Evolutionary conservation across 345 rosid species (phyloP).

Genomic region (Gossypium ekmanianum): DNA sequence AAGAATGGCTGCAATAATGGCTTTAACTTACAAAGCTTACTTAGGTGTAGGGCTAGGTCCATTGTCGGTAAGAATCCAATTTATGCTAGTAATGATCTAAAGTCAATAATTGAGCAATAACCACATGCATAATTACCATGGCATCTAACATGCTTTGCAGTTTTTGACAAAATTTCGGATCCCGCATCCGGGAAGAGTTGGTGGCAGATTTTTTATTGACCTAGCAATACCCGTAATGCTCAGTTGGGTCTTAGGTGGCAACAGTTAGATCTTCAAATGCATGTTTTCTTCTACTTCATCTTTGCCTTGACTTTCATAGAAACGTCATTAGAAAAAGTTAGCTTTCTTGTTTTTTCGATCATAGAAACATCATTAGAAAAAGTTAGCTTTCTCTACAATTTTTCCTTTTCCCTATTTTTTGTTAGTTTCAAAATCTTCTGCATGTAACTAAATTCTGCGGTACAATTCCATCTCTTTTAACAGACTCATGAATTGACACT

Average conservation of each 20-base stretch:
- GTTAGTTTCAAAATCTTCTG: not conserved
- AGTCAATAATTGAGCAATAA: not conserved
- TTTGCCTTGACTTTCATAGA: not conserved
- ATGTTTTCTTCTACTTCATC: not conserved
- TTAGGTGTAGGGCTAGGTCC: constrained; percentile 97
- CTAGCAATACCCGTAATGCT: constrained; percentile 84
- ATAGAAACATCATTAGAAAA: constrained; percentile 1
- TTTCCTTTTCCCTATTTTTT: not conserved
- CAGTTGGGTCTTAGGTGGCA: constrained; percentile 88
- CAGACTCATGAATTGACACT: not conserved
- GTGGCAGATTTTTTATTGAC: constrained; percentile 75
- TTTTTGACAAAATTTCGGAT: constrained; percentile 80
- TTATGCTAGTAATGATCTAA: not conserved
- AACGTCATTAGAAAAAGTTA: not conserved
- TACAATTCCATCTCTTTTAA: not conserved
- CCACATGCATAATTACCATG: constrained; percentile 10
- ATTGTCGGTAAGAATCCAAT: constrained; percentile 49
- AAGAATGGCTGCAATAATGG: constrained; percentile 95
- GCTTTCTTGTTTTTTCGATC: not conserved
- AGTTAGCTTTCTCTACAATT: not conserved
- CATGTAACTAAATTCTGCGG: not conserved
- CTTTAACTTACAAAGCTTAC: constrained; percentile 91
- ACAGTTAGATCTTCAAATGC: constrained; percentile 48
- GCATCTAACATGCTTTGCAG: constrained; percentile 34
- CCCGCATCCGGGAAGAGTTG: constrained; percentile 86